Evolutionary conservation across 2,329 filamentous ascomycete species (phyloP), one percentile per base, ranked within the genome.

Genomic region (Dactylellina drechsleri): DNA sequence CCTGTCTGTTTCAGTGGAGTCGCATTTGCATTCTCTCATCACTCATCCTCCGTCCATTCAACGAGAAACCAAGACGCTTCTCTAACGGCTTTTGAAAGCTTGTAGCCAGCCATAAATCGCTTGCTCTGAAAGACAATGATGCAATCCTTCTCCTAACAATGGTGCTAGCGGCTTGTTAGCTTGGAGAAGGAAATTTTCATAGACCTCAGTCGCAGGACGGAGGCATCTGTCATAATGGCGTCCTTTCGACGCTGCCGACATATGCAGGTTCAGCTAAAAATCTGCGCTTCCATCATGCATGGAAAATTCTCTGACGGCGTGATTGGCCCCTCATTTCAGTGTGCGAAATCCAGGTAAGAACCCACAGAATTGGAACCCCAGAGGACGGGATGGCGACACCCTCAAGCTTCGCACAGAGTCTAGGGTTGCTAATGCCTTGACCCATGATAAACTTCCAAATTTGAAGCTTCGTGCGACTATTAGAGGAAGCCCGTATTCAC

Each of bases 1-100:
- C 66, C 66, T 70, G 66, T 62, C 31, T 68, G 66, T 70, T 61
- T 70, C 66, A 70, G 57, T 61, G 49, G 31, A 68, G 54, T 58
- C 54, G 54, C 54, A 43, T 57, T 57, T 23, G 23, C 57, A 47
- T 20, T 43, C 36, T 16, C 40, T 52, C 49, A 52, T 23, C 43
- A n/a, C 16, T 47, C 13, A 53, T 16, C n/a, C 31, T 7, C 23
- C 23, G 23, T 23, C 23, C 23, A 23, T 23, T 23, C 7, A 47
- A 1, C 43, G 43, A 47, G 8, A 47, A 36, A 36, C 31, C 31
- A 36, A 36, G 31, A 36, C 31, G 31, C 10, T 36, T 36, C 10
- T 36, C 31, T 36, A 36, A 8, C 31, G 31, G 6, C 31, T 7
- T 36, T 36, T 10, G 10, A 36, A 36, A 36, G 31, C 31, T 36